phyloP scores from a whole-genome alignment of 2,329 filamentous ascomycete genomes.

The Rhynchosporium graminicola region DNA sequence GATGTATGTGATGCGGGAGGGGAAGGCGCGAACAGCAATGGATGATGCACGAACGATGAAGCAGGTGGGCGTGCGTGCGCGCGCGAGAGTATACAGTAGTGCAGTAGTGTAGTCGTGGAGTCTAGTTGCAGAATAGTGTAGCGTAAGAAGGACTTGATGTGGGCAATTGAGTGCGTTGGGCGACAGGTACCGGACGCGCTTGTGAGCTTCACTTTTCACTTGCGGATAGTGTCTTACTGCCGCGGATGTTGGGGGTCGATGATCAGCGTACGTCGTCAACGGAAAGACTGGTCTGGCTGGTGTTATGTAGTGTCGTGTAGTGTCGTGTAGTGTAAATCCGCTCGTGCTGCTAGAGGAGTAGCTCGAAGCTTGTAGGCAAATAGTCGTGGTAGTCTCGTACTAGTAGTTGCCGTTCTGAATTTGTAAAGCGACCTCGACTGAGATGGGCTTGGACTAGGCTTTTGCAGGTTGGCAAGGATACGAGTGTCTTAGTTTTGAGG shows the following conservation, averaged over 20 bases:
- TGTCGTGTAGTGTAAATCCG: neutral
- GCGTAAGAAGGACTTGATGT: too few species aligned
- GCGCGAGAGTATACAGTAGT: too few species aligned
- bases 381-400: slow-evolving; percentile 3
- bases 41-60: neutral
- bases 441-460: slow-evolving; percentile 3
- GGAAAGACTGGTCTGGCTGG: neutral
- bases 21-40: neutral
- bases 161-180: neutral
- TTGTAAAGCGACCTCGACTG: slow-evolving; percentile 16
- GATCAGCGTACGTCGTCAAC: slow-evolving; percentile 1
- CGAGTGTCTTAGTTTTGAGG: slow-evolving; percentile 25
- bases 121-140: too few species aligned
- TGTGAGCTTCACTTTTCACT: neutral
- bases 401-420: neutral
- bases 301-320: too few species aligned
- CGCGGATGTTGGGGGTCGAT: neutral
- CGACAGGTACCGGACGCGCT: neutral
- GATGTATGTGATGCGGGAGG: too few species aligned
- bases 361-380: slow-evolving; percentile 23
- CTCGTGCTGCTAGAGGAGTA: slow-evolving; percentile 24
- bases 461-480: slow-evolving; percentile 26
- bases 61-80: too few species aligned
- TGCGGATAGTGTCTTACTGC: slow-evolving; percentile 2
- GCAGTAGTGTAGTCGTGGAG: too few species aligned